Conservation (phyloP, 2,329 filamentous ascomycete species). For the Rachicladosporium sp. region DNA sequence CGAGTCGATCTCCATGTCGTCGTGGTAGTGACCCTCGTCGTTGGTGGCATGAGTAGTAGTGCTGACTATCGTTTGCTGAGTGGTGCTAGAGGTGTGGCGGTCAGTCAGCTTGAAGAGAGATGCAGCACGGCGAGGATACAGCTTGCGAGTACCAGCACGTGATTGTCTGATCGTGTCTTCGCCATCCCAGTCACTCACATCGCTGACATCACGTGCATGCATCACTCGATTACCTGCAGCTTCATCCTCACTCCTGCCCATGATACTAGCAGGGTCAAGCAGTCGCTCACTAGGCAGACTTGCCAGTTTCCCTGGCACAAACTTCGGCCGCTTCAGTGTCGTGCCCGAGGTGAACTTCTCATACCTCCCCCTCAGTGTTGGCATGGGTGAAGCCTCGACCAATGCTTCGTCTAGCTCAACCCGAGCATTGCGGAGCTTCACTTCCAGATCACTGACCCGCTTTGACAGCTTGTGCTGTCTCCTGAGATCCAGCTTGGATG, state of each 20-base stretch:
- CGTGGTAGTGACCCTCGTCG: background rate
- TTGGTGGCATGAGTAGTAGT: background rate
- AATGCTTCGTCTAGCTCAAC: conserved; percentile 41
- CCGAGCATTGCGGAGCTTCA: conserved; percentile 43
- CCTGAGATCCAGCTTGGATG: conserved; percentile 44
- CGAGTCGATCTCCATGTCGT: background rate
- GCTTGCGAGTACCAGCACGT: conserved; percentile 4
- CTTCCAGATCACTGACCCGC: conserved; percentile 48
- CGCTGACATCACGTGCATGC: too few relatives aligned
- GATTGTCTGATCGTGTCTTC: conserved; percentile 10
- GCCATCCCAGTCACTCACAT: conserved; percentile 4
- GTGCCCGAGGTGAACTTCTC: conserved; percentile 23
- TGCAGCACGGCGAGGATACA: conserved; percentile 13
- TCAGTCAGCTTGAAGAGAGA: conserved; percentile 13
- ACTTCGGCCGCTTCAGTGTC: conserved; percentile 19
- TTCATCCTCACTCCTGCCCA: conserved; percentile 12
- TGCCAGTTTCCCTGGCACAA: conserved; percentile 24
- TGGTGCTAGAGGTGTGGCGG: conserved; percentile 5
- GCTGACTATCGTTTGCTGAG: conserved; percentile 2
- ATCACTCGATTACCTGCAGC: background rate
- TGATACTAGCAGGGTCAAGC: conserved; percentile 17
- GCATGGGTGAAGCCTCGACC: conserved; percentile 28
- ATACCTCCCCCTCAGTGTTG: conserved; percentile 24
- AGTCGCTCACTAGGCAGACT: conserved; percentile 28
- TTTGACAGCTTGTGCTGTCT: conserved; percentile 46